Percentiles rank a stretch among this genome's conserved stretches.
These are phyloP conservation scores for Podaxis sp. DNA, from an alignment of 768 basidiomycete genomes.

Conservation along the genomic window DNA sequence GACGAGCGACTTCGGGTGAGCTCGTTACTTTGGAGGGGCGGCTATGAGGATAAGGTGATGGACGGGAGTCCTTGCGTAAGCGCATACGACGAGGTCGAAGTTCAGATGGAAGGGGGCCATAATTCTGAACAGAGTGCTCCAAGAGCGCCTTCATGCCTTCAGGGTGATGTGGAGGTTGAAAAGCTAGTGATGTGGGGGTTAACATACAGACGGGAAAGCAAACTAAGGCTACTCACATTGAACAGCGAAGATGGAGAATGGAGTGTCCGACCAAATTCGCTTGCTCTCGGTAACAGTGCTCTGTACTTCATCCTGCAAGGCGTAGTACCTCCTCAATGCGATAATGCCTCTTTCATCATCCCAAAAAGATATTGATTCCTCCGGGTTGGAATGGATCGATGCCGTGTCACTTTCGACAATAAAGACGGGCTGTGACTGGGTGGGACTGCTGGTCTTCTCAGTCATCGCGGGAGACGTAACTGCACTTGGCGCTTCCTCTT, in stretches of 20 bases:
- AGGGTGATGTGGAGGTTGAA: slow-evolving; percentile 65
- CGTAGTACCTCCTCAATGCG: slow-evolving; percentile 65
- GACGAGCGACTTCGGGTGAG: slow-evolving; percentile 29
- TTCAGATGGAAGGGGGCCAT: slow-evolving; percentile 72
- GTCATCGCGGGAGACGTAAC: slow-evolving; percentile 26
- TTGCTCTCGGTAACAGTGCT: slow-evolving; percentile 67
- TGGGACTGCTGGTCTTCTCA: slow-evolving; percentile 37
- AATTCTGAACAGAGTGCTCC: slow-evolving; percentile 70
- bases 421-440: slow-evolving; percentile 44
- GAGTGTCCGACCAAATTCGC: slow-evolving; percentile 65
- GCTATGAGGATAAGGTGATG: slow-evolving; percentile 68
- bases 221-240: slow-evolving; percentile 55
- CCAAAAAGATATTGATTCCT: slow-evolving; percentile 43
- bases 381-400: slow-evolving; percentile 41
- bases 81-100: slow-evolving; percentile 60
- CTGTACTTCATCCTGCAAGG: slow-evolving; percentile 67
- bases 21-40: slow-evolving; percentile 45
- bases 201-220: neutral
- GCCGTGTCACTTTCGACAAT: slow-evolving; percentile 59
- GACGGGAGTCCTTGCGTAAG: slow-evolving; percentile 68
- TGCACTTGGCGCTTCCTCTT: slow-evolving; percentile 58
- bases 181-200: slow-evolving; percentile 43
- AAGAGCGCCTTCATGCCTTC: slow-evolving; percentile 72
- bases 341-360: slow-evolving; percentile 69
- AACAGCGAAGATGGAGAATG: slow-evolving; percentile 68